Conservation (phyloP, 208 protist genomes). For the Leishmania tropica region DNA sequence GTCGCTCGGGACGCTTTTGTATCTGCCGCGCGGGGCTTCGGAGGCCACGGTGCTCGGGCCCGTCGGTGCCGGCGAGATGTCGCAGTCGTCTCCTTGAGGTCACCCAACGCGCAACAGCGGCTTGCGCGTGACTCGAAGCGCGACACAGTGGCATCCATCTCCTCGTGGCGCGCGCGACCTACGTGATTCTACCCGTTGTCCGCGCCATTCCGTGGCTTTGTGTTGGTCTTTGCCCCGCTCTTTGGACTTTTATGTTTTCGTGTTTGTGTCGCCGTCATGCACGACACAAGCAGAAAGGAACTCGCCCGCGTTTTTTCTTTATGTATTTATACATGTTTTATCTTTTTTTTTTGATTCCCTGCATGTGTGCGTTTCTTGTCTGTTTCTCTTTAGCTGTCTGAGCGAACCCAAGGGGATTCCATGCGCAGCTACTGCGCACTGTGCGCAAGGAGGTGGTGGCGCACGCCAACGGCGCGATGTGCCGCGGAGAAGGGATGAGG, state of each 20-base stretch:
- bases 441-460: too few species aligned
- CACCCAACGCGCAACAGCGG: not conserved
- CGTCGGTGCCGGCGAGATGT: constrained; percentile 5
- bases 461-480: too few species aligned
- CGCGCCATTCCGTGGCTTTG: not conserved
- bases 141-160: not conserved
- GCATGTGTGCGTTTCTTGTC: too few species aligned
- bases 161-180: not conserved
- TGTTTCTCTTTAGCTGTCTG: too few species aligned
- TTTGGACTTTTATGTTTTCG: not conserved
- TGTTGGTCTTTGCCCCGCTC: not conserved
- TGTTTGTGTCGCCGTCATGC: not conserved
- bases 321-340: too few species aligned
- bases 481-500: too few species aligned
- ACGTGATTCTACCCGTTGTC: not conserved
- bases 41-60: constrained; percentile 26
- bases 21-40: constrained; percentile 22
- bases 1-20: constrained; percentile 29
- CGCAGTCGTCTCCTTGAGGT: not conserved
- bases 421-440: too few species aligned
- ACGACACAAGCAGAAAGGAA: not conserved
- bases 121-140: not conserved
- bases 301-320: too few species aligned
- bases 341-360: too few species aligned
- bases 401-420: too few species aligned